These are phyloP conservation scores for Cyathus striatus DNA, from an alignment of 768 basidiomycete species.

Conservation along the genomic window DNA sequence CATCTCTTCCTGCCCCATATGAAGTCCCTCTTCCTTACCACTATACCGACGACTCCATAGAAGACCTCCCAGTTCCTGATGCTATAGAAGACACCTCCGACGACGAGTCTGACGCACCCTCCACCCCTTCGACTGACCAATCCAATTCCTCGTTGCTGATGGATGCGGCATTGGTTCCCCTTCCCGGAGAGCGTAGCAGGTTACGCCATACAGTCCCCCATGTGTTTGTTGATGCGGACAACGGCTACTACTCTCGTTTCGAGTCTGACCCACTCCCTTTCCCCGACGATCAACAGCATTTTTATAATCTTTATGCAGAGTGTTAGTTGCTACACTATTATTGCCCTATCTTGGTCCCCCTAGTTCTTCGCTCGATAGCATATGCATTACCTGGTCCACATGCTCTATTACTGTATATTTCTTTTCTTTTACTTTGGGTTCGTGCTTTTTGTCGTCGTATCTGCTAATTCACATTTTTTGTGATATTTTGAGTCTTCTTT, in stretches of 20 bases:
- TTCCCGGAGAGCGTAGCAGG: constrained; percentile 45
- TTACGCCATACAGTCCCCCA: constrained; percentile 44
- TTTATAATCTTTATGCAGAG: constrained; percentile 57
- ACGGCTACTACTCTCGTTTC: constrained; percentile 59
- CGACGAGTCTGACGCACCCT: constrained; percentile 73
- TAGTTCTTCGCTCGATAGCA: constrained; percentile 1
- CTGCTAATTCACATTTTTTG: no score
- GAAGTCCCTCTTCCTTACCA: constrained; percentile 62
- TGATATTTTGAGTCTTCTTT: no score
- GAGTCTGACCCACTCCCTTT: constrained; percentile 73
- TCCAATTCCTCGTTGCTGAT: constrained; percentile 53
- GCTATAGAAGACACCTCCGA: constrained; percentile 83
- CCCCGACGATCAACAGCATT: constrained; percentile 43
- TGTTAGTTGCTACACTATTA: constrained; percentile 43
- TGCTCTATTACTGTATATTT: constrained; percentile 6
- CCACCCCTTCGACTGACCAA: constrained; percentile 55
- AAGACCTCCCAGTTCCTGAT: constrained; percentile 69
- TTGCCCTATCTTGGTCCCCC: constrained; percentile 20
- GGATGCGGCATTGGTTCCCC: constrained; percentile 46
- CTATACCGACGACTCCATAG: constrained; percentile 53
- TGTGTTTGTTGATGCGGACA: constrained; percentile 58
- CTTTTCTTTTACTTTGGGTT: constrained; percentile 2
- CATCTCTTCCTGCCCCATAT: constrained; percentile 37
- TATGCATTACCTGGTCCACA: constrained; percentile 9
- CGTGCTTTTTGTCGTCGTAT: constrained; percentile 3